Evolutionary conservation across 768 basidiomycete species (phyloP), one percentile per base, ranked within the genome.

Genomic region (Leccinum imitatum): DNA sequence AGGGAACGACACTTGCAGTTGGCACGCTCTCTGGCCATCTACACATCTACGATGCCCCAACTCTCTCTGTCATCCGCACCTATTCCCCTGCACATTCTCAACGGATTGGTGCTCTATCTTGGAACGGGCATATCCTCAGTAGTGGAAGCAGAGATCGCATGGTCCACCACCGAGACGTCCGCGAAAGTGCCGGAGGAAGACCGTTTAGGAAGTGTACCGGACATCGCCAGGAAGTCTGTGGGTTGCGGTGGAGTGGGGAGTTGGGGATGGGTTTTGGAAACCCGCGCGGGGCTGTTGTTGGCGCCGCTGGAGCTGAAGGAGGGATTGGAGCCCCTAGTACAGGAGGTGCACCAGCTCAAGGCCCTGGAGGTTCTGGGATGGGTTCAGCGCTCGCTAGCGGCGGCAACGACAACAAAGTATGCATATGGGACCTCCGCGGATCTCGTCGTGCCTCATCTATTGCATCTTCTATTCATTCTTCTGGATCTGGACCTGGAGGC

Each of bases 361-460:
- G 71, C 47, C 67, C 71, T 2, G 63, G 71, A 57, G 65, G 71
- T 23, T 78, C 39, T 60, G 74, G 54, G 67, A 79, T 63, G 64
- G 71, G 72, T 8, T 87, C 87, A 8, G 81, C 81, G 31, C 82
- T 99, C 4, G 96, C 96, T 3, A 93, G 90, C 64, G 96, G 96
- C 2, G 96, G 96, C 0, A 99, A 99, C 71, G 96, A 99, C 75
- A 99, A 99, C 77, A 98, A 98, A 77, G 91, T 99, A 17, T 94
- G 93, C 67, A 94, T 99, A 56, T 99, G 95, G 93, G 95, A 98
- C 70, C 76, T 93, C 57, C 81, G 91, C 58, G 90, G 89, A 9
- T 83, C 84, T 6, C 78, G 79, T 65, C 73, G 71, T 57, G 70
- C 70, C 3, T 71, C 71, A 11, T 66, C 68, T 3, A 58, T 63